Evolutionary conservation across 164 flowering plant species (phyloP).

Genomic region (Berberis vulgaris): DNA sequence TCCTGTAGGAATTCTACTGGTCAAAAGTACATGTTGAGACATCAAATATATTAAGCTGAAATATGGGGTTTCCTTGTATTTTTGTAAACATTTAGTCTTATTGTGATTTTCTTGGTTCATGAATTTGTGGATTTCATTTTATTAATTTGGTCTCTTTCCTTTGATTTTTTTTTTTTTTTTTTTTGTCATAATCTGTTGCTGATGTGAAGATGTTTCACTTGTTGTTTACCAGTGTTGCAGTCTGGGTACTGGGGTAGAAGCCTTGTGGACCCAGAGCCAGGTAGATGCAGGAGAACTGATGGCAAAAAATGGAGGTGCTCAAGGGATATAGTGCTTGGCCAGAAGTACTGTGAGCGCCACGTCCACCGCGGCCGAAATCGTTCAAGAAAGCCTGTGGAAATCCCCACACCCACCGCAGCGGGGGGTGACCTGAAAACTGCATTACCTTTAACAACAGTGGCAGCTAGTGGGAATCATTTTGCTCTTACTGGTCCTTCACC

Average conservation of each 20-base stretch:
- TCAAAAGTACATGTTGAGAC: too few species aligned
- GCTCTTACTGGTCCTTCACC: conserved; percentile 25
- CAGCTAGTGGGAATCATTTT: conserved; percentile 23
- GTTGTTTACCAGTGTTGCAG: conserved; percentile 36
- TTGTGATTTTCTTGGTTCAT: too few species aligned
- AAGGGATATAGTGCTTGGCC: conserved; percentile 67
- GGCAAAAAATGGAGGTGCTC: conserved; percentile 98
- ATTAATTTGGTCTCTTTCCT: too few species aligned
- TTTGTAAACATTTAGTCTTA: too few species aligned
- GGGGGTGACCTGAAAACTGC: too few species aligned
- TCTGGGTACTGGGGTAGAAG: conserved; percentile 80
- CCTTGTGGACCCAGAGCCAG: conserved; percentile 81
- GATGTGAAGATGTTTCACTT: not conserved
- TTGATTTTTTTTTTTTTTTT: not conserved
- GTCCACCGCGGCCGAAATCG: conserved; percentile 93
- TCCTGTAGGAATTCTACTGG: too few species aligned
- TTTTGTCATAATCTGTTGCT: not conserved
- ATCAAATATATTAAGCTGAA: too few species aligned
- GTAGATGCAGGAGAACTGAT: conserved; percentile 87
- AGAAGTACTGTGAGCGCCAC: conserved; percentile 95
- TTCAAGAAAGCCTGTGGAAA: conserved; percentile 99
- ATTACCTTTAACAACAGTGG: not conserved
- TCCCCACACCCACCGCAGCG: conserved; percentile 32
- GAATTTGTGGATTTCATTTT: too few species aligned
- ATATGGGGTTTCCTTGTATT: too few species aligned